Base-by-base conservation (phyloP, 805 yeast species). In the Sugiyamaella qingdaonensis region DNA sequence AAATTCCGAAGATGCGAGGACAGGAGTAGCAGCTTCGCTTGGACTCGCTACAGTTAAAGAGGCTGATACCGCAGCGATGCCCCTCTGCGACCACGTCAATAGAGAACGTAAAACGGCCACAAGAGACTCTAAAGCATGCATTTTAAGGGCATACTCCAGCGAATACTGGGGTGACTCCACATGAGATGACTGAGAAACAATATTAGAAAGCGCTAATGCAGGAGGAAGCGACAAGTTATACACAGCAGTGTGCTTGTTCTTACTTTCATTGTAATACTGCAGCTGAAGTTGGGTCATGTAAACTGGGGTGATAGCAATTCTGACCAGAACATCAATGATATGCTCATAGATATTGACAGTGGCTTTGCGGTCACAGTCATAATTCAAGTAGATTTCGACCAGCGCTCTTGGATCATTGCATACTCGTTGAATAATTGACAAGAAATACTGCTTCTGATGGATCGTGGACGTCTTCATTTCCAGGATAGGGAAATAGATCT, bases 361-460 rank as follows among this genome's bases (percentile, higher is more conserved):
- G 16, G 78, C 74, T 1, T 79, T 71, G 32, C 82, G 73, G 66
- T 90, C 96, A 74, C 99, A 94, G 69, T 94, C 99, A 68, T 94
- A 95, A 69, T 94, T 94, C 63, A 94, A 77, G 66, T 92, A 94
- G 54, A 94, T 82, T 71, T 94, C 99, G 54, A 95, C 88, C 57
- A 95, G 73, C 16, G 95, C 85, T 56, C 95, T 78, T 43, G 98
- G 95, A 70, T 92, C 96, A 58, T 82, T 82, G 65, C 95, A 86
- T 36, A 94, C 70, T 59, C 95, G 78, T 61, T 87, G 86, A 24
- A 95, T 77, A n/a, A 92, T 78, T 10, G 85, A 79, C 55, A 95
- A 74, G 58, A 92, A 79, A 63, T 90, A 92, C 66, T 95, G 78
- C 67, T 92, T 90, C 70, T 95, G 99, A 68, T 92, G 97, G 9